Evolutionary conservation across 768 basidiomycete genomes (phyloP).

Genomic region (Mycena venus): DNA sequence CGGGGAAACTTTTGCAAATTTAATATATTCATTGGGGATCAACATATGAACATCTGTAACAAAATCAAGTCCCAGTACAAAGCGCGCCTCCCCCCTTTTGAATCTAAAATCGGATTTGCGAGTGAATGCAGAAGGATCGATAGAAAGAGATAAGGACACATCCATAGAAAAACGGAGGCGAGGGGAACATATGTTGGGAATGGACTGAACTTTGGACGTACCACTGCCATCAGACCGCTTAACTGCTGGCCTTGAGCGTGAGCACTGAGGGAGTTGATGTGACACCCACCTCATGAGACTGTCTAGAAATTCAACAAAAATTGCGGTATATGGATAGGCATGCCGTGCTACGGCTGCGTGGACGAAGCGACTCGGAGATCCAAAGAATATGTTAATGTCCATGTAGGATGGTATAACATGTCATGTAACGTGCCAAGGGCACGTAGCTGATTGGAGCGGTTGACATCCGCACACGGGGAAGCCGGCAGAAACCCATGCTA

Average conservation of each 20-base stretch:
- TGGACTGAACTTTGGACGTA: not conserved
- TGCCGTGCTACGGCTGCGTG: not conserved
- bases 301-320: not conserved
- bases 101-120: not conserved
- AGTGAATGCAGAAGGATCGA: not conserved
- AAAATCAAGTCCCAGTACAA: not conserved
- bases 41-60: not conserved
- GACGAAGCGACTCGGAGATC: too few relatives aligned
- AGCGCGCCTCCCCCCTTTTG: too few relatives aligned
- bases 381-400: not conserved
- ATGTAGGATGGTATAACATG: not conserved
- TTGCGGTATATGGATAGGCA: not conserved
- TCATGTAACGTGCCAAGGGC: not conserved
- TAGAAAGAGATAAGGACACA: not conserved
- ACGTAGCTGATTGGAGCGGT: too few relatives aligned
- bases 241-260: not conserved
- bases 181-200: not conserved
- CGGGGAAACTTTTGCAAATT: not conserved
- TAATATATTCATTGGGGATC: not conserved
- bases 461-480: too few relatives aligned
- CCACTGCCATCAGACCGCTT: not conserved
- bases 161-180: not conserved
- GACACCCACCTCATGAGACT: not conserved
- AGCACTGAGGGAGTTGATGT: not conserved
- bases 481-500: too few relatives aligned